Evolutionary conservation across 1,284 basidiomycete genomes (phyloP).

Genomic region (Neonothopanus nambi): DNA sequence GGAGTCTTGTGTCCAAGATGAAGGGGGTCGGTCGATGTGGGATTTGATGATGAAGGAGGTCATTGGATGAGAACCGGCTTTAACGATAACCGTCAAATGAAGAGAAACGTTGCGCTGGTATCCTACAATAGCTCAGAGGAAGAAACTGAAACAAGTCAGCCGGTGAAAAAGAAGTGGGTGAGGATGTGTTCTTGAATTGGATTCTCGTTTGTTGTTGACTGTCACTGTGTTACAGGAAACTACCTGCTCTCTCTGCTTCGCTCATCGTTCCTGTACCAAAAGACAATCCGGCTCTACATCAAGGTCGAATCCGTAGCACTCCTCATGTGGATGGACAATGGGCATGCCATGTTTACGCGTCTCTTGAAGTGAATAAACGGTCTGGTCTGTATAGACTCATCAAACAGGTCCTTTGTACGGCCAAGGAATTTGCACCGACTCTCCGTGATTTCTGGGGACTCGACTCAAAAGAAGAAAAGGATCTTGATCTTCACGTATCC

Average conservation of each 20-base stretch:
- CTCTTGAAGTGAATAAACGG: conserved; percentile 45
- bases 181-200: background rate
- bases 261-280: conserved; percentile 46
- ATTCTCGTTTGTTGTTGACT: background rate
- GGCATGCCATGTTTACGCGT: conserved; percentile 73
- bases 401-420: conserved; percentile 43
- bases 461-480: conserved; percentile 19
- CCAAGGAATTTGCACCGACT: conserved; percentile 43
- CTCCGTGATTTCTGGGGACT: conserved; percentile 46
- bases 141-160: conserved; percentile 18
- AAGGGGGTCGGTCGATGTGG: conserved; percentile 48
- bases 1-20: conserved; percentile 45
- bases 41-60: conserved; percentile 71
- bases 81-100: conserved; percentile 8
- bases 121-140: conserved; percentile 33
- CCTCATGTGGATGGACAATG: conserved; percentile 84
- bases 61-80: conserved; percentile 37
- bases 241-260: conserved; percentile 57
- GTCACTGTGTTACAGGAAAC: conserved; percentile 45
- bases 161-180: conserved; percentile 28
- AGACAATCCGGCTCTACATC: conserved; percentile 72
- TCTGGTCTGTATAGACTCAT: conserved; percentile 50
- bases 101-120: conserved; percentile 20
- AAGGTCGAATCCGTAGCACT: conserved; percentile 71
- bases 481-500: conserved; percentile 65